Evolutionary conservation across 768 basidiomycete genomes (phyloP).

Genomic region (Tricholoma sp.): DNA sequence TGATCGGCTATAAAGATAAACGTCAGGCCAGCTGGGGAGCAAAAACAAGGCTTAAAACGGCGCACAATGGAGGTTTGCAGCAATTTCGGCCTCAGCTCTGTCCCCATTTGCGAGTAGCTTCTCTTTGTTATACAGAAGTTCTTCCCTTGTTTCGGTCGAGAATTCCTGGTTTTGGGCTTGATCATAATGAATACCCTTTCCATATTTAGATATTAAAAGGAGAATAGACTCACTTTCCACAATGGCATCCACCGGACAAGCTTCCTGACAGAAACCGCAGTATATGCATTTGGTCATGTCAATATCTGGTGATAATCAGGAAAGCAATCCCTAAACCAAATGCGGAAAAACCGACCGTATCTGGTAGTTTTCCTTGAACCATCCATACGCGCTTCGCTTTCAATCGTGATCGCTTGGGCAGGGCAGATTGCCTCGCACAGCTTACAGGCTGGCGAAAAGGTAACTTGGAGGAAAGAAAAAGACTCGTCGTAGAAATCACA

Average conservation of each 20-base stretch:
- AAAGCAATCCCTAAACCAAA: conserved; percentile 3
- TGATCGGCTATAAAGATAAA: conserved; percentile 60
- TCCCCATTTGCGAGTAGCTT: conserved; percentile 96
- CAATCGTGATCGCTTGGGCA: conserved; percentile 98
- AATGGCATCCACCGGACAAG: conserved; percentile 98
- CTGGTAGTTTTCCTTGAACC: conserved; percentile 95
- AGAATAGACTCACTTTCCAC: conserved; percentile 77
- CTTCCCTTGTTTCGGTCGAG: conserved; percentile 96
- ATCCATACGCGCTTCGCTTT: conserved; percentile 93
- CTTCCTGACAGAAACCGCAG: conserved; percentile 99
- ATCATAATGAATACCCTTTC: background rate
- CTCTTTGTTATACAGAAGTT: conserved; percentile 98
- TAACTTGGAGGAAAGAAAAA: background rate
- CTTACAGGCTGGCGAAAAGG: conserved; percentile 73
- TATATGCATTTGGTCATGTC: conserved; percentile 99
- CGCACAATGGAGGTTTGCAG: conserved; percentile 83
- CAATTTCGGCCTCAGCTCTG: conserved; percentile 94
- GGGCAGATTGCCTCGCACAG: conserved; percentile 99
- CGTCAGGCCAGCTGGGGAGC: conserved; percentile 17
- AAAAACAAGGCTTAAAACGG: background rate
- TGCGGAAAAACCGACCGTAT: conserved; percentile 61
- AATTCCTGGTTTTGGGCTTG: conserved; percentile 96
- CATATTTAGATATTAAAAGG: background rate
- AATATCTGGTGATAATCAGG: conserved; percentile 56
- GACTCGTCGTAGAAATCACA: conserved; percentile 23